phyloP scores from a whole-genome alignment of 2,329 filamentous ascomycete species.

The Epichloe typhina region DNA sequence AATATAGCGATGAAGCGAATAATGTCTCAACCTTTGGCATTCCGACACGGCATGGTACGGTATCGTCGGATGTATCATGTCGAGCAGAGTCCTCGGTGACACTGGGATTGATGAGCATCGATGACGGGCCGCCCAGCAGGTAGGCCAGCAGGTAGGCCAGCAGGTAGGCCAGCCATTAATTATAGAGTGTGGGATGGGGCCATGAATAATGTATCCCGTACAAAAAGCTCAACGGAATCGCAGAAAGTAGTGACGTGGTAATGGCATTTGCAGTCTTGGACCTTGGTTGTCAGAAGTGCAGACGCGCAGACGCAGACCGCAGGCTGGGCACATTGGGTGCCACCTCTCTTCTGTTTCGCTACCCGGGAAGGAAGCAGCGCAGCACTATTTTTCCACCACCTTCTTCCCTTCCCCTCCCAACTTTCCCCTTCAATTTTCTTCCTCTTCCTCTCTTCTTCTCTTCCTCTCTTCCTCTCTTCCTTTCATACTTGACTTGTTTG shows the following conservation, averaged over 20 bases:
- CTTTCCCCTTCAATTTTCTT: not conserved
- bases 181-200: not conserved
- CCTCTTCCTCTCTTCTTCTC: not conserved
- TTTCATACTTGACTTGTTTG: not conserved
- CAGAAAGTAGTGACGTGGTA: not conserved
- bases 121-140: not conserved
- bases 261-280: not conserved
- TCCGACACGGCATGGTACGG: not conserved
- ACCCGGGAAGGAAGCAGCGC: not conserved
- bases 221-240: not conserved
- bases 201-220: not conserved
- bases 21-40: not conserved
- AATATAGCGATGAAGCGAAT: not conserved
- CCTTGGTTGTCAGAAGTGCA: not conserved
- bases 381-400: constrained; percentile 4
- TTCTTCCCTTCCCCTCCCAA: constrained; percentile 1
- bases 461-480: not conserved
- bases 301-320: not conserved
- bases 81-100: not conserved
- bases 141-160: not conserved
- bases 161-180: not conserved
- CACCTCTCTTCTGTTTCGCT: not conserved
- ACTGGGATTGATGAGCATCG: not conserved
- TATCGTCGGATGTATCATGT: not conserved
- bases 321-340: not conserved